phyloP scores from a whole-genome alignment of 2,329 filamentous ascomycete species.

The Karstenula rhodostoma region DNA sequence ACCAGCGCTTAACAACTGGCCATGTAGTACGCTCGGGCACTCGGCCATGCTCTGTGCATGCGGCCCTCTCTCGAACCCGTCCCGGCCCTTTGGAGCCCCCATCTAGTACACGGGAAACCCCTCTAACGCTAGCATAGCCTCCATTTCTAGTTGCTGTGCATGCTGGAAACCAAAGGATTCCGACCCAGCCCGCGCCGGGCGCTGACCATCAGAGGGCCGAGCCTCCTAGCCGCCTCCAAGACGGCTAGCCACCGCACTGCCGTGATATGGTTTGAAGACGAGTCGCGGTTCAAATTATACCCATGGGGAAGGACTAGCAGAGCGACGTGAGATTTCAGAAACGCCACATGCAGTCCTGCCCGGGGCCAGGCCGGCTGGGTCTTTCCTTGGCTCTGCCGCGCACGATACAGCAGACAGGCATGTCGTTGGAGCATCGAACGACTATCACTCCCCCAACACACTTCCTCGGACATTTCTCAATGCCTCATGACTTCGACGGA shows the following conservation, averaged over 20 bases:
- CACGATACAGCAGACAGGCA: not conserved
- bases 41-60: slow-evolving; percentile 5
- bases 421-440: not conserved
- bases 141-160: not conserved
- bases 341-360: slow-evolving; percentile 1
- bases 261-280: not conserved
- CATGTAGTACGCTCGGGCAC: not conserved
- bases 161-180: slow-evolving; percentile 2
- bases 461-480: not conserved
- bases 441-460: not conserved
- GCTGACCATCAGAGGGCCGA: not conserved
- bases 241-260: not conserved
- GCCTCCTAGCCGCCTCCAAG: not conserved
- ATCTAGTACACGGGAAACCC: not conserved
- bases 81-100: slow-evolving; percentile 3
- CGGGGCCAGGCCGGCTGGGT: not conserved
- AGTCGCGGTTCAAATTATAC: slow-evolving; percentile 11
- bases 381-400: not conserved
- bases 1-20: not conserved
- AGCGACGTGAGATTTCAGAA: not conserved
- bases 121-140: not conserved
- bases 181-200: not conserved
- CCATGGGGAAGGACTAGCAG: slow-evolving; percentile 1
- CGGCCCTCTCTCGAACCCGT: not conserved
- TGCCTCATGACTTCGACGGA: not conserved